Evolutionary conservation across 441 rosid genomes (phyloP).

Genomic region (Corymbia calophylla): DNA sequence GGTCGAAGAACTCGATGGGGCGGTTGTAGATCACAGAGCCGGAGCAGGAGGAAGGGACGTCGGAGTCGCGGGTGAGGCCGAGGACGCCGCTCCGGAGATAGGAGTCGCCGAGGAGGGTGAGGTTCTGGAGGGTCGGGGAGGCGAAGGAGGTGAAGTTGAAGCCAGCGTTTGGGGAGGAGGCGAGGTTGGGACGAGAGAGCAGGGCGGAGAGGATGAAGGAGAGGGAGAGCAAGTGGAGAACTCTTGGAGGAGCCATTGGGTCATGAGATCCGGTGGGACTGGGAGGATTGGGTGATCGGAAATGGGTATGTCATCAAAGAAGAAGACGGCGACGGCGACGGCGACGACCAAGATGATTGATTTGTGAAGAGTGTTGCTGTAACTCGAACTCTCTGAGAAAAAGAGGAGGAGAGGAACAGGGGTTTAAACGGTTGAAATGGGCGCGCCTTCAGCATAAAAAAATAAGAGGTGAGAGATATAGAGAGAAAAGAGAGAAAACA

Average conservation of each 20-base stretch:
- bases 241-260: slow-evolving; percentile 43
- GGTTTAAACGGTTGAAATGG: slow-evolving; percentile 44
- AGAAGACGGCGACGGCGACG: not conserved
- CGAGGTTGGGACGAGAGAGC: slow-evolving; percentile 1
- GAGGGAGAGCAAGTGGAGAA: slow-evolving; percentile 22
- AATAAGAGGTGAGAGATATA: not conserved
- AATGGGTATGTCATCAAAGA: not conserved
- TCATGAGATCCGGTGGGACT: not conserved
- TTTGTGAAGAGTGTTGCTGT: not conserved
- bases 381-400: not conserved
- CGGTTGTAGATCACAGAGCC: slow-evolving; percentile 58
- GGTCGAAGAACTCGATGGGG: slow-evolving; percentile 62
- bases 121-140: slow-evolving; percentile 37
- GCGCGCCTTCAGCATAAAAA: not conserved
- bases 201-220: slow-evolving; percentile 11
- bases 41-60: slow-evolving; percentile 80
- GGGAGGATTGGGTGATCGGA: not conserved
- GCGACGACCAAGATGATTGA: not conserved
- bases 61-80: slow-evolving; percentile 76
- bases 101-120: slow-evolving; percentile 90
- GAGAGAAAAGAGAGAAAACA: too few species aligned
- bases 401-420: slow-evolving; percentile 15
- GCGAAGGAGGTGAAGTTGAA: slow-evolving; percentile 58
- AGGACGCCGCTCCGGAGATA: slow-evolving; percentile 67
- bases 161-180: slow-evolving; percentile 11